Percentiles rank a stretch among this genome's conserved stretches.
Evolutionary conservation across 257 asterid species (phyloP).

Genomic region (Solanum clarkiae): DNA sequence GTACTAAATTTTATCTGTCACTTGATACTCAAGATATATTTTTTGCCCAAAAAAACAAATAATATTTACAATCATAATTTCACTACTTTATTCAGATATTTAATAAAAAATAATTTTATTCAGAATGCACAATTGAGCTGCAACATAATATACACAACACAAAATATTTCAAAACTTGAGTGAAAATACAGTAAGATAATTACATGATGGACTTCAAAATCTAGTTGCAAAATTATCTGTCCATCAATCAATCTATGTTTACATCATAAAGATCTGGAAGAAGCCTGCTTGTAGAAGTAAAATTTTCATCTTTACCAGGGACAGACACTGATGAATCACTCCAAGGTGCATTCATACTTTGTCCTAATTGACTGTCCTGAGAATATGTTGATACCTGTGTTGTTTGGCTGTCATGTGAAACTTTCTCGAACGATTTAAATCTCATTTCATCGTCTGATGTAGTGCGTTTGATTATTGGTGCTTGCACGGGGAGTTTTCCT

Average conservation of each 20-base stretch:
- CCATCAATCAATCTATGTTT: neutral
- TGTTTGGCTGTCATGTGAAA: constrained; percentile 67
- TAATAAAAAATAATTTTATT: too few species aligned
- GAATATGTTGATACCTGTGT: constrained; percentile 30
- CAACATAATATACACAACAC: neutral
- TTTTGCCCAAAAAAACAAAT: too few species aligned
- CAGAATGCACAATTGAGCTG: neutral
- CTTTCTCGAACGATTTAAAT: constrained; percentile 51
- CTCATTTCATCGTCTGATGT: constrained; percentile 25
- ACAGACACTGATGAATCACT: constrained; percentile 42
- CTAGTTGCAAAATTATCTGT: neutral
- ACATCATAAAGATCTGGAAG: constrained; percentile 15
- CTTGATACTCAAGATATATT: neutral
- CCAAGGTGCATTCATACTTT: constrained; percentile 61
- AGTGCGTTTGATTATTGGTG: constrained; percentile 51
- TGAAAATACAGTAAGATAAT: neutral
- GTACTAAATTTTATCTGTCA: neutral
- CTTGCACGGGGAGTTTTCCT: constrained; percentile 66
- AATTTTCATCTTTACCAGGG: constrained; percentile 21
- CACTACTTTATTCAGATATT: too few species aligned
- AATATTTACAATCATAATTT: too few species aligned
- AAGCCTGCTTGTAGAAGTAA: constrained; percentile 30
- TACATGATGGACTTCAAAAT: neutral
- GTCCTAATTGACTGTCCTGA: constrained; percentile 25
- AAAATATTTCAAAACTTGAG: neutral